Conservation (phyloP, 306 rosid species). For the Castanea sativa region DNA sequence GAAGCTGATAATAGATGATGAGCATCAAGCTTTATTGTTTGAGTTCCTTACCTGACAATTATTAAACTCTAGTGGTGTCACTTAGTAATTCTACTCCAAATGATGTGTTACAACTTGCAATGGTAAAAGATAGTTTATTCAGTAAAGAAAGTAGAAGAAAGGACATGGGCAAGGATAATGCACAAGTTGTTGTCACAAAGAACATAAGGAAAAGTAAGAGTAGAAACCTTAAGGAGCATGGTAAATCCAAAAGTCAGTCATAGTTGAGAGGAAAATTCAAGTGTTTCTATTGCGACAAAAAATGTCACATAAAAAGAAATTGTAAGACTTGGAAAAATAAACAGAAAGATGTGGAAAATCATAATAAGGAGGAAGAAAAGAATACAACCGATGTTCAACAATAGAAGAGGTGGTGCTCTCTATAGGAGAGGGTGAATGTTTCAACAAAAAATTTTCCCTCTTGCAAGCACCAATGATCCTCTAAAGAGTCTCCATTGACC, state of each 20-base stretch:
- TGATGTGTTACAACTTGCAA: too few species aligned
- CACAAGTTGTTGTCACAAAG: background rate
- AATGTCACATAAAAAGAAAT: background rate
- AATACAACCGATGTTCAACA: too few species aligned
- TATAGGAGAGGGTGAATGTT: too few species aligned
- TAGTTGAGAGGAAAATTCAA: background rate
- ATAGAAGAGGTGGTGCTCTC: too few species aligned
- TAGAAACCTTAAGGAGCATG: background rate
- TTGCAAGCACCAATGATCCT: too few species aligned
- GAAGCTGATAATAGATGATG: too few species aligned
- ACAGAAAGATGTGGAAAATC: too few species aligned
- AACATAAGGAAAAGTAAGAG: background rate
- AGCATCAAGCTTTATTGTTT: background rate
- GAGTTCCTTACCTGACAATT: background rate
- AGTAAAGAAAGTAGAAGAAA: background rate
- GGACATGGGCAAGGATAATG: background rate
- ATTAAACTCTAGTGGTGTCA: background rate
- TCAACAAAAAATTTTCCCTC: too few species aligned
- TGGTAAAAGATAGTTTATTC: background rate
- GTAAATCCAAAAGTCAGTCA: background rate
- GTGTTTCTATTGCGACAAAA: background rate
- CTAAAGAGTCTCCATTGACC: too few species aligned
- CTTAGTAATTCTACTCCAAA: background rate
- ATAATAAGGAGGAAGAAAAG: too few species aligned
- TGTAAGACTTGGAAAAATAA: too few species aligned